Evolutionary conservation across 2,329 filamentous ascomycete species (phyloP).

Genomic region (Penicillium sumatraense): DNA sequence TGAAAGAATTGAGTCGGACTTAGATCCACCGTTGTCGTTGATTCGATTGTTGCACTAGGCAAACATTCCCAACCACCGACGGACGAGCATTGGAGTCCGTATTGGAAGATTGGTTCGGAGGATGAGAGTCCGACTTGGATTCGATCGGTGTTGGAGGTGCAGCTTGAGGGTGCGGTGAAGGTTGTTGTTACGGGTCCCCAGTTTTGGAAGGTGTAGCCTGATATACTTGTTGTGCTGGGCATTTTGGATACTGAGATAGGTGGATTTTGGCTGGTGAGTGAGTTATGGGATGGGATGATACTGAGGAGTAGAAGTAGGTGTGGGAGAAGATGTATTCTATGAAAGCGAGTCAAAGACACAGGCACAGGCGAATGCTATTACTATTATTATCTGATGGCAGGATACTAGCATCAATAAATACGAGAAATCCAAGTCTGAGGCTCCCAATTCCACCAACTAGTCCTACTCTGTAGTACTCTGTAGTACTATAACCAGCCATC

Average conservation of each 20-base stretch:
- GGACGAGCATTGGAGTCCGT: neutral
- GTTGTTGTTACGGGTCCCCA: conserved; percentile 3
- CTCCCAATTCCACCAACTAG: too few species aligned
- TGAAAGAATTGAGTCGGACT: neutral
- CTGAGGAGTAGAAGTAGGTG: too few species aligned
- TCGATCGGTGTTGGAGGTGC: neutral
- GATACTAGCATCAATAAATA: too few species aligned
- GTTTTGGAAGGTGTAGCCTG: neutral
- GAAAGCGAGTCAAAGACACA: too few species aligned
- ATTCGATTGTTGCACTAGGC: neutral
- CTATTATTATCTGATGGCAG: too few species aligned
- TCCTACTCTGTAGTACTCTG: too few species aligned
- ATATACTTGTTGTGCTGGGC: neutral
- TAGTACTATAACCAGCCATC: too few species aligned
- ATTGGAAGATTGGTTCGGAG: neutral
- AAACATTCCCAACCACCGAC: neutral
- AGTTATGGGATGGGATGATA: too few species aligned
- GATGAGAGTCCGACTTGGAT: neutral
- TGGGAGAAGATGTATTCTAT: too few species aligned
- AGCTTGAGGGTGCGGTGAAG: neutral
- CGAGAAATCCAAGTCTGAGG: too few species aligned
- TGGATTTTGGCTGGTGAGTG: too few species aligned
- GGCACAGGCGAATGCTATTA: too few species aligned
- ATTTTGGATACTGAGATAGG: neutral
- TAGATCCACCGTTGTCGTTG: neutral